Base-by-base conservation (phyloP, 176 grass and related monocot genomes). In the Tillandsia fasciculata region DNA sequence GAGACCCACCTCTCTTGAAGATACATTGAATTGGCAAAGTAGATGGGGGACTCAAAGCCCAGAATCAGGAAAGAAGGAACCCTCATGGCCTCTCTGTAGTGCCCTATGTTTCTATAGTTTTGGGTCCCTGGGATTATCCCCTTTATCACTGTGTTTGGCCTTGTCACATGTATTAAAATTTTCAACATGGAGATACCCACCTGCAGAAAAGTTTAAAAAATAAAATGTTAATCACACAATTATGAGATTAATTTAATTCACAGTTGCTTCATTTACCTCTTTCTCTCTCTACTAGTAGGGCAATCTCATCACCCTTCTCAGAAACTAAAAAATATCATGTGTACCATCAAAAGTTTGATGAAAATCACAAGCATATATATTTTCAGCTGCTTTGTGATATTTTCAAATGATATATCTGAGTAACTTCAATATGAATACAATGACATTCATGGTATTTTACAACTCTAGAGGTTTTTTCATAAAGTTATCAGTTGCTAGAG, bases 1-100 rank as follows among this genome's bases (percentile, higher is more conserved):
- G 20, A 70, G 50, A 76, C 74, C 26, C 52, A 86, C 83, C 78
- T 73, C 74, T 99, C 95, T 63, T 90, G 87, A 12, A 99, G 70
- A 63, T 99, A 99, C 65, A 66, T 90, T 3, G 82, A 94, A 64
- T 99, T 99, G n/a, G 87, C 75, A 49, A 99, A 99, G 80, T 99
- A 99, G 65, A 99, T 88, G 0, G 95, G 82, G 1, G 93, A 90
- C 81, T 97, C 93, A 0, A 97, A 68, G 72, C 89, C 93, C 67
- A 97, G 73, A 74, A 97, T 51, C 59, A 97, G 81, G 64, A 97
- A 79, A 27, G 66, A 53, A 42, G 89, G 93, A 63, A 97, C 81
- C 28, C 83, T 68, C 17, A 74, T 26, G 13, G 93, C 93, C 61
- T 97, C 93, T 26, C 65, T 63, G 76, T 97, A 97, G 65, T 97